Base-by-base conservation (phyloP, 805 yeast genomes). In the Starmera quercuum region DNA sequence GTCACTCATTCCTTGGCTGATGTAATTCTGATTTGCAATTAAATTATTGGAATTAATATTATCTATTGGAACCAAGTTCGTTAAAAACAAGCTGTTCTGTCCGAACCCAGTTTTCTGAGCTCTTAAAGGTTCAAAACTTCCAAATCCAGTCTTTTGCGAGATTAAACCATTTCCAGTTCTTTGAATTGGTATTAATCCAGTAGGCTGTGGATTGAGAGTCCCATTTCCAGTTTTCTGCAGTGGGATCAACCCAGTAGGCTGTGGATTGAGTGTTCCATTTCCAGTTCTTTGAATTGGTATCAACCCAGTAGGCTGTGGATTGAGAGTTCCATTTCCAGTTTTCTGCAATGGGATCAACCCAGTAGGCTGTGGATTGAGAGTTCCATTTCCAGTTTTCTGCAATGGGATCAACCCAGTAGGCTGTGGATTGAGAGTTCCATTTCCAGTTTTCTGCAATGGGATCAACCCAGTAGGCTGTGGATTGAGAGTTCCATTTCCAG, bases 51-150 rank as follows among this genome's bases (percentile, higher is more conserved):
- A 16, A 26, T 20, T n/a, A 30, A 18, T 20, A n/a, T 22, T 95
- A 47, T 83, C 86, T 47, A 81, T 79, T 27, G 90, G 75, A 42
- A 90, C 83, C 14, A 82, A 77, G 43, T 78, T 36, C 49, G 54
- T 29, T 34, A 60, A 51, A 20, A 60, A 53, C 31, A 64, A 54
- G 34, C 60, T 61, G 42, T 64, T 64, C 28, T 61, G 61, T 7
- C 69, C 69, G 47, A 57, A 58, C 12, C 70, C 70, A 0, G 71
- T 62, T 40, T 67, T 71, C 38, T 64, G 61, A 21, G 63, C 60
- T n/a, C 46, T 40, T n/a, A 58, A 40, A 13, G 62, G 61, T 20
- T 21, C 26, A 14, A 29, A 14, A 2, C 17, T n/a, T 7, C 18
- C 24, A 29, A 36, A 10, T 2, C 86, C 82, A 4, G 87, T 79